Percentiles rank a stretch among this genome's conserved stretches.
phyloP scores from a whole-genome alignment of 169 alveolate genomes.

The Fabrea salina region DNA sequence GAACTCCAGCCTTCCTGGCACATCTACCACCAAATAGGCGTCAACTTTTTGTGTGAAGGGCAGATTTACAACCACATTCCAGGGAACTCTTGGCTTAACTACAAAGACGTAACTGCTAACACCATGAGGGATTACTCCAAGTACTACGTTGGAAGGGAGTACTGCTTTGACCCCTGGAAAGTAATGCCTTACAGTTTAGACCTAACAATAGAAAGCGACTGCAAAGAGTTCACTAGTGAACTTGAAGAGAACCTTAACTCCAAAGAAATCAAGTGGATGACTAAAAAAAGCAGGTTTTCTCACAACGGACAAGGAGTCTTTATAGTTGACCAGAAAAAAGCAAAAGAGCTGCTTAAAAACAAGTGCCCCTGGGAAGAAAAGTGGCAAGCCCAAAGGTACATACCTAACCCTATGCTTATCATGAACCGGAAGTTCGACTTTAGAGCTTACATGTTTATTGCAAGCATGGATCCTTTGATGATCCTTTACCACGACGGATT shows the following conservation, averaged over 20 bases:
- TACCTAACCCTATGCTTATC: constrained; percentile 47
- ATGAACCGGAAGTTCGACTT: constrained; percentile 55
- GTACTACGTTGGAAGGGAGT: constrained; percentile 9
- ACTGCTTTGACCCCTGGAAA: constrained; percentile 34
- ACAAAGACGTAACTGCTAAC: constrained; percentile 16
- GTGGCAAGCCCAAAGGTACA: constrained; percentile 42
- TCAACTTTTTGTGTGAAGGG: constrained; percentile 21
- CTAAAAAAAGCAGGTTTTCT: background rate
- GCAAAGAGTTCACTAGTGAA: background rate
- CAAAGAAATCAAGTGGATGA: background rate
- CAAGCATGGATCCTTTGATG: constrained; percentile 58
- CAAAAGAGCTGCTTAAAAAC: background rate
- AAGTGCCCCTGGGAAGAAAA: constrained; percentile 6
- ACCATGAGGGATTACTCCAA: constrained; percentile 27
- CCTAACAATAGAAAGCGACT: background rate
- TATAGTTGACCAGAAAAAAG: constrained; percentile 5
- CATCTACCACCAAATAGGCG: constrained; percentile 16
- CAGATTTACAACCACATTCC: constrained; percentile 39
- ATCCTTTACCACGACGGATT: constrained; percentile 50
- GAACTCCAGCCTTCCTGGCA: background rate
- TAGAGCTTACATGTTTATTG: constrained; percentile 53
- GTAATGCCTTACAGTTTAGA: constrained; percentile 29
- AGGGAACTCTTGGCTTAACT: constrained; percentile 1
- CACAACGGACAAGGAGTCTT: constrained; percentile 34
- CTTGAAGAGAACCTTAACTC: background rate